These are phyloP conservation scores for Buddleja alternifolia DNA, from an alignment of 257 asterid genomes.

Conservation along the genomic window DNA sequence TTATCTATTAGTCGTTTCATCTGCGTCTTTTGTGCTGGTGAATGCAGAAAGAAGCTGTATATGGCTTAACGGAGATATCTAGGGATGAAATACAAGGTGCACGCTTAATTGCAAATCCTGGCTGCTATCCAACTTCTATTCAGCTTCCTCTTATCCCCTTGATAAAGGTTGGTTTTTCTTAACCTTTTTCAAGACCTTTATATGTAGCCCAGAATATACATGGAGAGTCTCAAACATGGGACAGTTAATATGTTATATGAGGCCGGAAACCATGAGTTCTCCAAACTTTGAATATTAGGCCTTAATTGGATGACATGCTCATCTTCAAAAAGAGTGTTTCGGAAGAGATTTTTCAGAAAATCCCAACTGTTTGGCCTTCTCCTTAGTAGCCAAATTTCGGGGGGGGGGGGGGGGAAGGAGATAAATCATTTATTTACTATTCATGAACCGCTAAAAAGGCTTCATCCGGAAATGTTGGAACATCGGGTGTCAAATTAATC, in stretches of 20 bases:
- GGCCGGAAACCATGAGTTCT: not conserved
- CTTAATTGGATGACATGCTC: no score
- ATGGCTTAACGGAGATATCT: conserved; percentile 87
- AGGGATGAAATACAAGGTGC: conserved; percentile 72
- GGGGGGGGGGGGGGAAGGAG: no score
- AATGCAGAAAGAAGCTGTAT: conserved; percentile 84
- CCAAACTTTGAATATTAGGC: no score
- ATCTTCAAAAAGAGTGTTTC: no score
- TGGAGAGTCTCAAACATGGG: conserved; percentile 3
- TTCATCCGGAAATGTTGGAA: no score
- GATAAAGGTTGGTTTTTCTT: conserved; percentile 60
- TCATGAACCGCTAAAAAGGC: no score
- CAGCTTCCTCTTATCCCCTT: conserved; percentile 93
- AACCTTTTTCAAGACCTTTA: not conserved
- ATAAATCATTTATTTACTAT: no score
- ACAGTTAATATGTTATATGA: not conserved
- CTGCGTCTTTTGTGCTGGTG: conserved; percentile 22
- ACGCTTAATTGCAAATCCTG: conserved; percentile 93
- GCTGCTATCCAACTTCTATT: conserved; percentile 92
- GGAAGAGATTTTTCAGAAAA: no score
- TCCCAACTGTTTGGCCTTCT: no score
- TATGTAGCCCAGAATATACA: not conserved
- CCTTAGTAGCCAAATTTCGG: no score
- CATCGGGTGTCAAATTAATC: no score
- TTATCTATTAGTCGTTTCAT: not conserved